Percentiles rank a stretch among this genome's conserved stretches.
phyloP scores from a whole-genome alignment of 768 basidiomycete species.

The Leucocoprinus leucothites region DNA sequence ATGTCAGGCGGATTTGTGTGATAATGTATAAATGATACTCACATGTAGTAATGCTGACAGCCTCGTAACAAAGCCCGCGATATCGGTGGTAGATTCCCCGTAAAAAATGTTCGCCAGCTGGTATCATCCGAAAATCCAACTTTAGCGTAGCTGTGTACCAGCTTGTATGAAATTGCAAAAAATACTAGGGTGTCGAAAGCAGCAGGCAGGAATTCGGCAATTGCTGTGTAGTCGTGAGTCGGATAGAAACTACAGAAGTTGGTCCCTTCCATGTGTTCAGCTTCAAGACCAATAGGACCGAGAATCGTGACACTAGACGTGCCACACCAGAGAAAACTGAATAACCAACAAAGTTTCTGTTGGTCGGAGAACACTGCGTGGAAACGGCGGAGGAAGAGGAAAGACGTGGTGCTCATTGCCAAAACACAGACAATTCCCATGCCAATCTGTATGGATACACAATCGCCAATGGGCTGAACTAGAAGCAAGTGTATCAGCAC shows the following conservation, averaged over 20 bases:
- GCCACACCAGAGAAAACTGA: background rate
- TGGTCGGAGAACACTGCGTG: background rate
- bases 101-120: background rate
- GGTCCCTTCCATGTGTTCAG: background rate
- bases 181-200: background rate
- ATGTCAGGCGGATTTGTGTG: background rate
- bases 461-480: too few relatives aligned
- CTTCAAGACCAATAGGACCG: background rate
- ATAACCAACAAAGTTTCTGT: background rate
- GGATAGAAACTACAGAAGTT: background rate
- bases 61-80: background rate
- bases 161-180: background rate
- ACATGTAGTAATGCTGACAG: background rate
- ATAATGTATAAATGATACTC: background rate
- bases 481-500: too few relatives aligned
- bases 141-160: background rate
- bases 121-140: background rate
- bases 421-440: background rate
- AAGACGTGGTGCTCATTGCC: background rate
- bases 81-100: background rate
- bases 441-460: too few relatives aligned
- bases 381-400: background rate
- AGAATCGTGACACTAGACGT: background rate
- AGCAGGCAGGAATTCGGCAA: background rate
- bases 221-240: too few relatives aligned